phyloP scores from a whole-genome alignment of 495 filamentous ascomycete genomes.

The Podospora conica region DNA sequence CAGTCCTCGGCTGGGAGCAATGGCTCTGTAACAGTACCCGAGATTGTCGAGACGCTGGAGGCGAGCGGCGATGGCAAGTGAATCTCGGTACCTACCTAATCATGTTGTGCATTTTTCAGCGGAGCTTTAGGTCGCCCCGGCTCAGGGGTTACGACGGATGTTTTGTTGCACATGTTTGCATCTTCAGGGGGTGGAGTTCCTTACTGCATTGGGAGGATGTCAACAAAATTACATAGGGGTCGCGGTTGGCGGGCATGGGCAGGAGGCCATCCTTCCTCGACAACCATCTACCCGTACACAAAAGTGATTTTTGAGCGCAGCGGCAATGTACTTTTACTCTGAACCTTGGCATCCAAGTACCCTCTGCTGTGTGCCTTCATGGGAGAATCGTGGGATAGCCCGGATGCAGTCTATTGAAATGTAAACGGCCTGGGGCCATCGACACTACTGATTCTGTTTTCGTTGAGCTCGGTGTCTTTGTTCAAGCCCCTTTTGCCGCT shows the following conservation, averaged over 20 bases:
- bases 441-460: background rate
- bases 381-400: too few species aligned
- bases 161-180: background rate
- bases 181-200: constrained; percentile 1
- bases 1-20: constrained; percentile 23
- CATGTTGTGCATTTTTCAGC: background rate
- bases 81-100: constrained; percentile 26
- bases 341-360: background rate
- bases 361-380: background rate
- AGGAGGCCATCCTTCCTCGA: background rate
- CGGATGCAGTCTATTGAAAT: background rate
- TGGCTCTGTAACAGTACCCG: constrained; percentile 22
- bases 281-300: background rate
- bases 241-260: background rate
- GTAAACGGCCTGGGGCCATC: too few species aligned
- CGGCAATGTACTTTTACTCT: background rate
- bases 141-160: background rate
- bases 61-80: constrained; percentile 40
- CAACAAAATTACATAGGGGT: constrained; percentile 2
- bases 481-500: background rate
- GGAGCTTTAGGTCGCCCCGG: background rate
- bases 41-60: constrained; percentile 39
- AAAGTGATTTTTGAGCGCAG: background rate
- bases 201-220: constrained; percentile 1
- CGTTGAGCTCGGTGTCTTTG: background rate